phyloP scores from a whole-genome alignment of 768 basidiomycete genomes.

The Paxillus involutus region DNA sequence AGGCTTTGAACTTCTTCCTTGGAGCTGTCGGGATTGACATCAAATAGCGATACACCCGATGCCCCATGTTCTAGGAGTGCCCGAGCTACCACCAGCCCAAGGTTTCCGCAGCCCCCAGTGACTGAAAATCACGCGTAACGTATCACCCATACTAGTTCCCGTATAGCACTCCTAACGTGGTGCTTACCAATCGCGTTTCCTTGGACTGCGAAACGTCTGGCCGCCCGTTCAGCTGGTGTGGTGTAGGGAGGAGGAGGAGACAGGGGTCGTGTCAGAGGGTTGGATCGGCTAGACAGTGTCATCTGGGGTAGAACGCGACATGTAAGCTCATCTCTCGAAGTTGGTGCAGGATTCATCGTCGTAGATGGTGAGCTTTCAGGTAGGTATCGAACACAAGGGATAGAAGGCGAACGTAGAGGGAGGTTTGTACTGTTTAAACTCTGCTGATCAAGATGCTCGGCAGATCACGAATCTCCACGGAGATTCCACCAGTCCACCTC shows the following conservation, averaged over 20 bases:
- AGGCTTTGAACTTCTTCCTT: slow-evolving; percentile 15
- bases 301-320: slow-evolving; percentile 32
- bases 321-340: slow-evolving; percentile 26
- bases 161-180: not conserved
- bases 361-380: not conserved
- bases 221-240: slow-evolving; percentile 27
- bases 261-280: slow-evolving; percentile 32
- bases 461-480: not conserved
- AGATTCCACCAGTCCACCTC: not conserved
- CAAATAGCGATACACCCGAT: slow-evolving; percentile 26
- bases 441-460: not conserved
- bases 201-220: slow-evolving; percentile 34
- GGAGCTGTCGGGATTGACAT: slow-evolving; percentile 13
- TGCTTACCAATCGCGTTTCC: slow-evolving; percentile 43
- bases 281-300: slow-evolving; percentile 31
- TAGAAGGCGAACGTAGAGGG: not conserved
- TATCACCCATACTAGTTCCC: too few species aligned
- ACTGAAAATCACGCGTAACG: slow-evolving; percentile 23
- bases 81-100: slow-evolving; percentile 37
- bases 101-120: slow-evolving; percentile 43
- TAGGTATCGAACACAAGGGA: too few species aligned
- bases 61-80: slow-evolving; percentile 45
- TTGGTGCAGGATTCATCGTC: slow-evolving; percentile 7
- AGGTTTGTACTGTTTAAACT: not conserved
- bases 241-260: slow-evolving; percentile 16